phyloP scores from a whole-genome alignment of 2,329 filamentous ascomycete species.

The Exophiala phaeomuriformis region DNA sequence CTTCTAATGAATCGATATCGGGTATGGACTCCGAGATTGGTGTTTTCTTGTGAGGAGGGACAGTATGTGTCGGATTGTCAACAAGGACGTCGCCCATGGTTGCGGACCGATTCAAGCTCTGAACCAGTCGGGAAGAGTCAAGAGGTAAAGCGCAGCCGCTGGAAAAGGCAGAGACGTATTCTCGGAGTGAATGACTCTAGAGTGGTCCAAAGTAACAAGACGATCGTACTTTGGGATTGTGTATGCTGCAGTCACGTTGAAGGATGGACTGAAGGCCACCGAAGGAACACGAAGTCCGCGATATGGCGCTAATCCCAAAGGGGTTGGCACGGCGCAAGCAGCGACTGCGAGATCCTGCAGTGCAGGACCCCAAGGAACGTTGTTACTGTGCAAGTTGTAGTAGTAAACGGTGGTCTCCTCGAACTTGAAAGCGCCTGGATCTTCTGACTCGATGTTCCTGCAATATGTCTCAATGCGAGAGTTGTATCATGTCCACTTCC shows the following conservation, averaged over 20 bases:
- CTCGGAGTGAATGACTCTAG: too few species aligned
- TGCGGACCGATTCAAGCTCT: slow-evolving; percentile 1
- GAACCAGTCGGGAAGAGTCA: background rate
- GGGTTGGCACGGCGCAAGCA: background rate
- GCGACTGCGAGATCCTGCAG: background rate
- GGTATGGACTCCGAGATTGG: slow-evolving; percentile 70
- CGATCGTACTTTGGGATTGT: background rate
- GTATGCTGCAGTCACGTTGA: background rate
- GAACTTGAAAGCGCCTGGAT: too few species aligned
- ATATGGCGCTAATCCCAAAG: slow-evolving; percentile 4
- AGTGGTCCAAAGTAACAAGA: background rate
- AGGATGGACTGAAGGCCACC: slow-evolving; percentile 7
- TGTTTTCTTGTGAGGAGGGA: slow-evolving; percentile 73
- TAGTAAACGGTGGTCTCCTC: too few species aligned
- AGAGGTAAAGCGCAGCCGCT: background rate
- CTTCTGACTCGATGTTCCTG: too few species aligned
- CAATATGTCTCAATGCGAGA: too few species aligned
- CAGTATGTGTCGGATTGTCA: slow-evolving; percentile 67
- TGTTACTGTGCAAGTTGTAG: too few species aligned
- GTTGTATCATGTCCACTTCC: too few species aligned
- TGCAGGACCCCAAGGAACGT: too few species aligned
- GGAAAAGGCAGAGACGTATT: too few species aligned
- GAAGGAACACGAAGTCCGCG: slow-evolving; percentile 6
- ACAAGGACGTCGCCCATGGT: slow-evolving; percentile 80
- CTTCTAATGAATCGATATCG: slow-evolving; percentile 84